Evolutionary conservation across 805 yeast species (phyloP), one percentile per base, ranked within the genome.

Genomic region (Wickerhamomyces chambardii): DNA sequence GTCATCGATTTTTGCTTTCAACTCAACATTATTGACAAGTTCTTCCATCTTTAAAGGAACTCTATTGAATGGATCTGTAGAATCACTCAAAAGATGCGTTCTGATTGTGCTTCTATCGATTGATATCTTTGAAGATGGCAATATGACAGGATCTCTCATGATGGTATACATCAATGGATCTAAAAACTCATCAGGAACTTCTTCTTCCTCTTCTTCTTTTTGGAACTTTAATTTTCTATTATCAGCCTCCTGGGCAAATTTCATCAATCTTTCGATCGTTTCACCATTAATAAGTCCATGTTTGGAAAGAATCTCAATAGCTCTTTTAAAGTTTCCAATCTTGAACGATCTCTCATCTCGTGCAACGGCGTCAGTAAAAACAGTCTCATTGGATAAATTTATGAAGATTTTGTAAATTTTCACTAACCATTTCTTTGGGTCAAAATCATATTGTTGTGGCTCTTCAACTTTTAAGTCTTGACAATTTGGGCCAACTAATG

Each of bases 61-160:
- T 59, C 99, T 78, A 59, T 90, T 92, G 64, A 92, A 92, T 15
- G 99, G 99, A 63, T 92, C 99, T 0, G 95, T 92, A 1, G 95
- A 75, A 61, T 92, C 97, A 62, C 90, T 85, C 56, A 92, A 70
- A 39, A 92, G 64, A 65, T 92, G 98, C 4, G 95, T 84, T 53
- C 87, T 90, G 48, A 92, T 84, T 3, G 97, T 92, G 27, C 92
- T 72, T 53, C 94, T 68, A 56, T 92, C 99, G 47, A 92, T 85
- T 33, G 78, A 75, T 15, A 89, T 75, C 43, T 75, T 81, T 1
- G 96, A 85, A 8, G 84, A 68, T 8, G 99, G 99, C 47, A 92
- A 68, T n/a, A 73, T 80, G 5, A 92, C 98, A 0, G 99, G 99
- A 55, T 92, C 95, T 46, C 78, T 83, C 98, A 92, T 92, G 33